Percentiles rank a stretch among this genome's conserved stretches.
These are phyloP conservation scores for Leishmania tropica DNA, from an alignment of 208 protist species.

Conservation along the genomic window DNA sequence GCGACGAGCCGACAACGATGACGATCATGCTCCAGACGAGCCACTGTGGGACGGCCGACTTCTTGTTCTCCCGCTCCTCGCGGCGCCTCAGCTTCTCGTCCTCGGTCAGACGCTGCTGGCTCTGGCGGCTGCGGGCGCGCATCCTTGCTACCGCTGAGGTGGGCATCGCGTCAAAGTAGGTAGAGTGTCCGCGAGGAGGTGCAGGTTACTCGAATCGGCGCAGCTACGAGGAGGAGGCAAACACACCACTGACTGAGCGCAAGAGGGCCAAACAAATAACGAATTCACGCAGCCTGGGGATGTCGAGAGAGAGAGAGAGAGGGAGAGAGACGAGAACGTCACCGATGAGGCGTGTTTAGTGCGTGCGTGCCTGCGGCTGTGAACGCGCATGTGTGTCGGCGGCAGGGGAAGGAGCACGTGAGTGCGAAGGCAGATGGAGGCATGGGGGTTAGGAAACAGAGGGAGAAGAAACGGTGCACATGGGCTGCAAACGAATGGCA, in stretches of 20 bases:
- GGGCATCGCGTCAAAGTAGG: slow-evolving; percentile 41
- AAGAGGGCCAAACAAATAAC: neutral
- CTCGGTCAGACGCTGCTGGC: slow-evolving; percentile 50
- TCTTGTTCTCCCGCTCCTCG: slow-evolving; percentile 52
- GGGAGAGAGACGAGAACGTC: neutral
- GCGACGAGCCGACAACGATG: slow-evolving; percentile 63
- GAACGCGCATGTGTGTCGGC: neutral
- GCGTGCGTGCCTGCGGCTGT: neutral
- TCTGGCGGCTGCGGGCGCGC: slow-evolving; percentile 55
- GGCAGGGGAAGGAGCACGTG: neutral
- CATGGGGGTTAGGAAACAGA: neutral
- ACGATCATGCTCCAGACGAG: slow-evolving; percentile 65
- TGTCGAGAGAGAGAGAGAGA: neutral
- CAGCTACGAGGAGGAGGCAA: neutral
- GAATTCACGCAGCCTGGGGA: neutral
- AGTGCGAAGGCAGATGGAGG: neutral
- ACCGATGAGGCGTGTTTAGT: neutral
- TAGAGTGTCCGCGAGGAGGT: too few relatives aligned
- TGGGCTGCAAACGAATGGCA: neutral
- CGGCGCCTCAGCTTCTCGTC: slow-evolving; percentile 59
- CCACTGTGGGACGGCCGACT: slow-evolving; percentile 47
- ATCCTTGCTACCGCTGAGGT: slow-evolving; percentile 50
- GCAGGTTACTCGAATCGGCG: neutral
- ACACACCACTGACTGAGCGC: neutral
- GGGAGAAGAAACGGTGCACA: neutral